Base-by-base conservation (phyloP, 2,329 filamentous ascomycete species). In the Aspergillus latus region DNA sequence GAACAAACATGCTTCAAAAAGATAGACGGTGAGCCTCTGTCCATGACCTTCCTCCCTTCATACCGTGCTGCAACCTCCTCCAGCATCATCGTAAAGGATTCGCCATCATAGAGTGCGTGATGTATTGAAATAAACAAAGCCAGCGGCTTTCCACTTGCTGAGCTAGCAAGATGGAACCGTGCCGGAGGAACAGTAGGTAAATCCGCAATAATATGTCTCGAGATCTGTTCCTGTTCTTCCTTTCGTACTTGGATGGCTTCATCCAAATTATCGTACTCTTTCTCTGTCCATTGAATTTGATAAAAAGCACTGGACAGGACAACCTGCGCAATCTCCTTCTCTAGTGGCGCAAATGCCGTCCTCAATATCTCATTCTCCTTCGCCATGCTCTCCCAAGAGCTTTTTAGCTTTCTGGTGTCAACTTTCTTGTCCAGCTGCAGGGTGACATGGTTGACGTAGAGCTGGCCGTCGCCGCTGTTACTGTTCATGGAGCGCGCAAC, bases 381-480 rank as follows among this genome's bases (percentile, higher is more conserved):
- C n/a, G 66, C 63, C 2, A 72, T 63, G 5, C 56, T 46, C 28
- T 62, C 61, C 64, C 73, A 76, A 4, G 67, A 65, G 0, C 52
- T 40, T 30, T 64, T 61, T 0, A 77, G 52, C 21, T 56, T 61
- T 5, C 61, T 42, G 9, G 45, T 32, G 52, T 75, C 68, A 5
- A 75, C 57, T n/a, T 46, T 43, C 2, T 62, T 44, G 13, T 66
- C 65, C 10, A 77, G 64, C 52, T 72, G 65, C 29, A 77, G 58
- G 45, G 68, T 64, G 13, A 72, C 64, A 48, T 76, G 75, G 53
- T 76, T 74, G 52, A 75, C 64, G 26, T 75, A 77, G 26, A 70
- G 68, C 5, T 72, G 67, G 30, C 64, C 60, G n/a, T 57, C 56
- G 11, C 69, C 60, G 4, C 66, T 62, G 10, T 70, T 59, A 4